These are phyloP conservation scores for Myxozyma sirexii DNA, from an alignment of 805 yeast genomes.

Conservation along the genomic window DNA sequence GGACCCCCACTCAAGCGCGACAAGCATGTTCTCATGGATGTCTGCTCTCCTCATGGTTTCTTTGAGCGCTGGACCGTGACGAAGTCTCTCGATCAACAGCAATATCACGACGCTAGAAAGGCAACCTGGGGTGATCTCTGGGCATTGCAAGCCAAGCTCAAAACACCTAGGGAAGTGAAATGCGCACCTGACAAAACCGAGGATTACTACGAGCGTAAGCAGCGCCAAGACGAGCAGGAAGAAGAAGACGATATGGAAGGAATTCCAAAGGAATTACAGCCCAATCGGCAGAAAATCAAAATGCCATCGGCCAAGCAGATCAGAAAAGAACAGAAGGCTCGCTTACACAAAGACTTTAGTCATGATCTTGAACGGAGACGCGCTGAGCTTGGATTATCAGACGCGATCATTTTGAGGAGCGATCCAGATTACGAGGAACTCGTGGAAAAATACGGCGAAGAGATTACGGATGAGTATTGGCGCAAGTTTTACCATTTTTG, in stretches of 20 bases:
- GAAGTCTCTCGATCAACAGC: slow-evolving; percentile 64
- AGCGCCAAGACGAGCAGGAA: background rate
- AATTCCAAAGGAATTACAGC: background rate
- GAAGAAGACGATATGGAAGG: too few species aligned
- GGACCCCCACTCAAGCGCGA: slow-evolving; percentile 73
- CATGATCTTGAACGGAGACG: background rate
- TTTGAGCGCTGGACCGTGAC: slow-evolving; percentile 89
- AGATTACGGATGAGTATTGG: slow-evolving; percentile 20
- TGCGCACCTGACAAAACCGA: background rate
- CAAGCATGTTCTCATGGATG: slow-evolving; percentile 76
- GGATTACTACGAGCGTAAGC: background rate
- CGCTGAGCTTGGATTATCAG: background rate
- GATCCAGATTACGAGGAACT: slow-evolving; percentile 15
- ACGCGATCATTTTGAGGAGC: background rate
- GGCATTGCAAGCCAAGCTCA: slow-evolving; percentile 68
- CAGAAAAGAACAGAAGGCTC: background rate
- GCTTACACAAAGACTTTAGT: background rate
- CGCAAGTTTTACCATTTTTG: slow-evolving; percentile 7
- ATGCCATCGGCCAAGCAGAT: background rate
- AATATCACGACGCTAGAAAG: slow-evolving; percentile 89
- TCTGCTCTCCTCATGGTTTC: slow-evolving; percentile 78
- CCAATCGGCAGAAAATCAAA: background rate
- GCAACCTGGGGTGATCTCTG: slow-evolving; percentile 83
- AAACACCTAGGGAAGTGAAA: slow-evolving; percentile 4
- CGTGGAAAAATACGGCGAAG: slow-evolving; percentile 10